Evolutionary conservation across 495 filamentous ascomycete genomes (phyloP), one percentile per base, ranked within the genome.

Genomic region (Lasiosphaeris hirsuta): DNA sequence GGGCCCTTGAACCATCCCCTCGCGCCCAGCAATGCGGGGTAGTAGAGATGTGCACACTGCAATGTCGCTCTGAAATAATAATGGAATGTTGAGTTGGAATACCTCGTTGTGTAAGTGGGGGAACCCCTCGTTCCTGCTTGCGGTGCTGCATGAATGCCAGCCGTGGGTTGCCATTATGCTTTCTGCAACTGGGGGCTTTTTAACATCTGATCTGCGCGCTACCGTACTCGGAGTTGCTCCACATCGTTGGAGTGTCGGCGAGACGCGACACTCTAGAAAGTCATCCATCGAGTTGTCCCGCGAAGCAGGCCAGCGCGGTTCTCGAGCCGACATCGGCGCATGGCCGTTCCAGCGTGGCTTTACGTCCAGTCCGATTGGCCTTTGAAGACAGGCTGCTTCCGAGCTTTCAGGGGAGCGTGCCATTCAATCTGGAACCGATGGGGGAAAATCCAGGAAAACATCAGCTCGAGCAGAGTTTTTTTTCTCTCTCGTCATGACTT

Each of bases 251-350:
- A 35, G 17, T 9, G 43, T 46, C 18, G 43, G 13, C 43, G 46
- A 49, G 46, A 19, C 46, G 36, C 49, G 49, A 30, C 23, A 30
- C 2, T 30, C 23, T 30, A 5, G 23, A 30, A 5, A 30, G 23
- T 30, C 23, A 30, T 30, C 23, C 5, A 30, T 30, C 23, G 23
- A 30, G 23, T n/a, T 51, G 49, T 51, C 40, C 49, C 35, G 35
- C 49, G 55, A 19, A 3, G 37, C 23, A 11, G 6, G 6, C 23
- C 30, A n/a, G 38, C 9, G 40, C n/a, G 1, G 44, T 13, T 11
- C 1, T 37, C 11, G 23, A 30, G 39, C 56, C 56, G 56, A 58
- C 33, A 52, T 58, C 56, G 56, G 56, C 47, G 48, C 56, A 38
- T 42, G 39, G 56, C 33, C 36, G 7, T 23, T 51, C 17, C 14